These are phyloP conservation scores for Leccinum broughii DNA, from an alignment of 768 basidiomycete species.

Conservation along the genomic window DNA sequence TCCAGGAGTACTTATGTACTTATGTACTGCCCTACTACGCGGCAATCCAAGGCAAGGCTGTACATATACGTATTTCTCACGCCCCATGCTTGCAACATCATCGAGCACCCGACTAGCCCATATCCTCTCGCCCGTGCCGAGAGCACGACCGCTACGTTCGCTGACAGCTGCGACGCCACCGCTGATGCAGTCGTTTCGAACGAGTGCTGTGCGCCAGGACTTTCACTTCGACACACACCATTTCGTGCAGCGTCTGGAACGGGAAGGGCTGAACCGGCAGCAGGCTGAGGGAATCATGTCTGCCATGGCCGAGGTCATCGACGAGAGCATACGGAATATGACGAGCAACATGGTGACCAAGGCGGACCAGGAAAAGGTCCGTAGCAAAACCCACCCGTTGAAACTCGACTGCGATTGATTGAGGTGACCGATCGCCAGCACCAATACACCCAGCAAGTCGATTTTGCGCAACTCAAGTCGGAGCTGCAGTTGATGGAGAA, in stretches of 20 bases:
- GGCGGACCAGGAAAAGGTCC: conserved; percentile 93
- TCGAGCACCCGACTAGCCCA: conserved; percentile 11
- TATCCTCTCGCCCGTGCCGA: background rate
- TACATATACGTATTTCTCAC: conserved; percentile 19
- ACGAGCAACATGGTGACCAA: conserved; percentile 95
- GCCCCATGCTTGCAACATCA: conserved; percentile 16
- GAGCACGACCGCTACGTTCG: conserved; percentile 8
- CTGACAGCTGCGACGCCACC: background rate
- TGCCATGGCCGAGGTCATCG: conserved; percentile 95
- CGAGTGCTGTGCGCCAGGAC: conserved; percentile 34
- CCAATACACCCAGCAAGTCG: conserved; percentile 93
- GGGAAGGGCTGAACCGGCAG: conserved; percentile 82
- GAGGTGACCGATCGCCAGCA: conserved; percentile 46
- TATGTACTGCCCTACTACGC: too few species aligned
- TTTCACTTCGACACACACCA: conserved; percentile 97
- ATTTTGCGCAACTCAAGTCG: conserved; percentile 95
- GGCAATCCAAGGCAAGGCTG: too few species aligned
- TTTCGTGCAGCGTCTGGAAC: conserved; percentile 88
- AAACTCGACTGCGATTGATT: conserved; percentile 6
- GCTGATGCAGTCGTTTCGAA: conserved; percentile 28
- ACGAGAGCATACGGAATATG: conserved; percentile 96
- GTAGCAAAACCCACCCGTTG: conserved; percentile 14
- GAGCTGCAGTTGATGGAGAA: conserved; percentile 96
- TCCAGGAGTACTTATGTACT: too few species aligned
- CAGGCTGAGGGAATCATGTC: conserved; percentile 98